Evolutionary conservation across 1,284 basidiomycete species (phyloP).

Genomic region (Volvariella volvacea): DNA sequence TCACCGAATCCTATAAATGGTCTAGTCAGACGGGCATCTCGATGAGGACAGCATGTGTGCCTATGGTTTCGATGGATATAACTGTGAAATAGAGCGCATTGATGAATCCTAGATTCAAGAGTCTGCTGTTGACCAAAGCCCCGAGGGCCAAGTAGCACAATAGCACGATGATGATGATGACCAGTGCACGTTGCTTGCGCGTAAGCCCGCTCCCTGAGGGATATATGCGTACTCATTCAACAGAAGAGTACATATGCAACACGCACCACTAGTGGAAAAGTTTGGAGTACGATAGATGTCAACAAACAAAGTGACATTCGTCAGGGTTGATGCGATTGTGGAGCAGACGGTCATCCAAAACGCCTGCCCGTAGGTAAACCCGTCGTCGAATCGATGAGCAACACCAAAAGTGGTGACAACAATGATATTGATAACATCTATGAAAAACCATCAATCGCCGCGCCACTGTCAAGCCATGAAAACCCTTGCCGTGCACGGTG

Average conservation of each 20-base stretch:
- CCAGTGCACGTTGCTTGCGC: slow-evolving; percentile 70
- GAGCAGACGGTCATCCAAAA: slow-evolving; percentile 82
- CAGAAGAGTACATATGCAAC: neutral
- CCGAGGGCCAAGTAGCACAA: slow-evolving; percentile 72
- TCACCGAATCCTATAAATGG: slow-evolving; percentile 60
- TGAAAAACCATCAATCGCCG: slow-evolving; percentile 3
- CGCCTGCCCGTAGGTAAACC: slow-evolving; percentile 65
- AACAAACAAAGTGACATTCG: slow-evolving; percentile 63
- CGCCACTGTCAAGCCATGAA: neutral
- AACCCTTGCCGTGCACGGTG: slow-evolving; percentile 53
- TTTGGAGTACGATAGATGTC: slow-evolving; percentile 58
- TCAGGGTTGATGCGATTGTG: slow-evolving; percentile 60
- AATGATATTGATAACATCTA: slow-evolving; percentile 67
- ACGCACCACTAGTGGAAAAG: slow-evolving; percentile 60
- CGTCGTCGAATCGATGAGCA: slow-evolving; percentile 58
- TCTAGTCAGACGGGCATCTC: too few relatives aligned
- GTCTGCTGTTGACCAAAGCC: slow-evolving; percentile 48
- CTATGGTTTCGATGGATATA: slow-evolving; percentile 68
- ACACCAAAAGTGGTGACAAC: slow-evolving; percentile 62
- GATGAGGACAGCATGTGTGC: slow-evolving; percentile 10
- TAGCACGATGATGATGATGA: slow-evolving; percentile 71
- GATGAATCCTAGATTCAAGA: slow-evolving; percentile 59
- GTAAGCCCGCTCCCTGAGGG: slow-evolving; percentile 71
- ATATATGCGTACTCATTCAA: neutral
- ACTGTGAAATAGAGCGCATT: slow-evolving; percentile 67